Conservation (phyloP, 2,329 filamentous ascomycete species). For the Aspergillus persii region DNA sequence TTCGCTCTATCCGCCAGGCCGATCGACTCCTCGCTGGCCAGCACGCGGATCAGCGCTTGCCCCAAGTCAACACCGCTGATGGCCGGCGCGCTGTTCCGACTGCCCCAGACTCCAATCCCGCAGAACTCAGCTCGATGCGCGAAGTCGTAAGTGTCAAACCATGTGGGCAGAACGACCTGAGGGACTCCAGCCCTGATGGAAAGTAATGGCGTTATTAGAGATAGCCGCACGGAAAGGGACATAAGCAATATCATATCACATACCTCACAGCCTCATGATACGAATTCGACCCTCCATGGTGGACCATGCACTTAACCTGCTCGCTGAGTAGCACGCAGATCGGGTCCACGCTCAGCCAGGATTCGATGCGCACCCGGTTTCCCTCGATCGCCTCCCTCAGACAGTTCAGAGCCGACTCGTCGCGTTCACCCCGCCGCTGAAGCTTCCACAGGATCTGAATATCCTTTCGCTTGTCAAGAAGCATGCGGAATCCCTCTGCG, state of each 20-base stretch:
- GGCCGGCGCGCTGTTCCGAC: constrained; percentile 33
- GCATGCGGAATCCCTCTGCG: constrained; percentile 32
- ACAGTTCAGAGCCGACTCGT: constrained; percentile 14
- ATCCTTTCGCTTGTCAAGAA: constrained; percentile 31
- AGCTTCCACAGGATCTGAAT: constrained; percentile 39
- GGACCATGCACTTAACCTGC: constrained; percentile 41
- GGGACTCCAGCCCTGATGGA: constrained; percentile 42
- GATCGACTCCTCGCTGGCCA: constrained; percentile 6
- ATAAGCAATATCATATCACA: not conserved
- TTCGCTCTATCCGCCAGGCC: constrained; percentile 10
- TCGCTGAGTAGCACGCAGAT: constrained; percentile 33
- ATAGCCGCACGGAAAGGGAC: not conserved
- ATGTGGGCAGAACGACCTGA: constrained; percentile 48
- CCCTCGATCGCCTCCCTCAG: constrained; percentile 25
- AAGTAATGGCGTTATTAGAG: constrained; percentile 1
- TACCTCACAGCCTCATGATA: constrained; percentile 48
- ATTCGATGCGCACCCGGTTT: constrained; percentile 36
- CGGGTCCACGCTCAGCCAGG: constrained; percentile 45
- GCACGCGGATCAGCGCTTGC: constrained; percentile 21
- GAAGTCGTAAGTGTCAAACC: constrained; percentile 49
- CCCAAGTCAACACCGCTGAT: constrained; percentile 27
- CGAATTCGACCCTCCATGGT: constrained; percentile 51
- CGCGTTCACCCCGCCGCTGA: not conserved
- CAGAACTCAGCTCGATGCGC: constrained; percentile 44
- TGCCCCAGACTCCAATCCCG: constrained; percentile 44